Conservation (phyloP, 257 asterid genomes). For the Solanum medicagineum region DNA sequence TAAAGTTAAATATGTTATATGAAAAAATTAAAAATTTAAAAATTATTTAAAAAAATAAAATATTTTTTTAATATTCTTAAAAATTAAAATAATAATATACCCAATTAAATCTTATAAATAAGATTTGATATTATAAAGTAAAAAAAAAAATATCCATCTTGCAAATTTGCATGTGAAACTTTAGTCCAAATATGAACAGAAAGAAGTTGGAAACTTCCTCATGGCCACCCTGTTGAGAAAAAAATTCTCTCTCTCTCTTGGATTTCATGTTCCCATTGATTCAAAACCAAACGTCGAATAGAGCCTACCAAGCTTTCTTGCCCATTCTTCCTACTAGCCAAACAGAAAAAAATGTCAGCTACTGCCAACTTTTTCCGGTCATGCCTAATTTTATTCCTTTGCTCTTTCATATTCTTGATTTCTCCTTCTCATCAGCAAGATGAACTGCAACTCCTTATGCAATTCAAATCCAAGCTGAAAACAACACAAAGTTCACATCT, state of each 20-base stretch:
- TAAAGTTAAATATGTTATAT: no score
- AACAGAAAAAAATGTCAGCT: background rate
- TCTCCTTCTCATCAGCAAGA: background rate
- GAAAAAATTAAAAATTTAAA: no score
- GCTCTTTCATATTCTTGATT: background rate
- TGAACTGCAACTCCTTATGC: conserved; percentile 16
- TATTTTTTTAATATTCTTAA: no score
- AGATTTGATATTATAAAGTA: no score
- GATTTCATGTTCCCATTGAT: background rate
- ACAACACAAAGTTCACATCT: background rate
- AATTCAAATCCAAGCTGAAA: conserved; percentile 17
- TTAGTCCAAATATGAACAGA: background rate
- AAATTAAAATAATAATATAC: no score
- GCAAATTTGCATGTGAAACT: background rate
- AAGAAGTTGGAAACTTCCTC: background rate
- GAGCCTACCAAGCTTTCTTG: background rate
- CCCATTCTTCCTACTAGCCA: background rate
- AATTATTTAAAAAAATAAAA: no score
- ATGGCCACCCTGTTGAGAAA: background rate
- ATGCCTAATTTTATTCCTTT: background rate
- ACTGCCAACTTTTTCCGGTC: conserved; percentile 1
- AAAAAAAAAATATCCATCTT: background rate
- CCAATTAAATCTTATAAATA: no score
- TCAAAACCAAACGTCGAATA: background rate
- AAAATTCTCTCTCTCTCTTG: background rate